phyloP scores from a whole-genome alignment of 1,284 basidiomycete genomes.

The Ustilago bromivora region DNA sequence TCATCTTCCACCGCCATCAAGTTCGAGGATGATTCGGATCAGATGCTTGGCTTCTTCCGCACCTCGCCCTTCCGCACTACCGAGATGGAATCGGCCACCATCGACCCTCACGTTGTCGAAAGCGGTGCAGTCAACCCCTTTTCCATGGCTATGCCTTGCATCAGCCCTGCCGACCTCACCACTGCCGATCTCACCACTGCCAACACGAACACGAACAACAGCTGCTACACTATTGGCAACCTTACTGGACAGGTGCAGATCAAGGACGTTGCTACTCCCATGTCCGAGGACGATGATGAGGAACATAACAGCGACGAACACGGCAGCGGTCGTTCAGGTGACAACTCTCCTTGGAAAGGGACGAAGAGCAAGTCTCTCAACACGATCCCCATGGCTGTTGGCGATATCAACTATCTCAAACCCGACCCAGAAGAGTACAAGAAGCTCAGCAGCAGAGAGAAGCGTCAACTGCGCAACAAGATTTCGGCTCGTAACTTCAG shows the following conservation, averaged over 20 bases:
- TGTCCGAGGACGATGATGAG: conserved; percentile 50
- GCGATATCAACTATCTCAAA: conserved; percentile 56
- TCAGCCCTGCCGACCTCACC: conserved; percentile 19
- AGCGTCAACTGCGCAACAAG: conserved; percentile 95
- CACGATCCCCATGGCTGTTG: conserved; percentile 41
- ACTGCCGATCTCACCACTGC: neutral
- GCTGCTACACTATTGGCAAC: conserved; percentile 13
- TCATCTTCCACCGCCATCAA: conserved; percentile 19
- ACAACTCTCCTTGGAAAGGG: conserved; percentile 19
- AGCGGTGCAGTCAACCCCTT: conserved; percentile 15
- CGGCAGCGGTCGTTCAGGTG: conserved; percentile 25
- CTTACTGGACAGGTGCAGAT: conserved; percentile 2
- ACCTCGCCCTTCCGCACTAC: conserved; percentile 44
- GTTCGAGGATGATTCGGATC: conserved; percentile 34
- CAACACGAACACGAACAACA: neutral
- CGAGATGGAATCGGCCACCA: conserved; percentile 39
- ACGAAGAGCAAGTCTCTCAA: conserved; percentile 41
- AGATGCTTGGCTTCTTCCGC: conserved; percentile 43
- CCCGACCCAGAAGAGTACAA: conserved; percentile 92
- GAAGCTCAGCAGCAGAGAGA: conserved; percentile 94
- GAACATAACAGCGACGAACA: conserved; percentile 31
- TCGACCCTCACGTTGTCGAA: conserved; percentile 52
- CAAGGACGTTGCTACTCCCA: conserved; percentile 33
- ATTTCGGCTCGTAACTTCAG: conserved; percentile 95
- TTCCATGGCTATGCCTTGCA: conserved; percentile 22